Evolutionary conservation across 2,329 filamentous ascomycete genomes (phyloP), one percentile per base, ranked within the genome.

Genomic region (Zelopaecilomyces penicillatus): DNA sequence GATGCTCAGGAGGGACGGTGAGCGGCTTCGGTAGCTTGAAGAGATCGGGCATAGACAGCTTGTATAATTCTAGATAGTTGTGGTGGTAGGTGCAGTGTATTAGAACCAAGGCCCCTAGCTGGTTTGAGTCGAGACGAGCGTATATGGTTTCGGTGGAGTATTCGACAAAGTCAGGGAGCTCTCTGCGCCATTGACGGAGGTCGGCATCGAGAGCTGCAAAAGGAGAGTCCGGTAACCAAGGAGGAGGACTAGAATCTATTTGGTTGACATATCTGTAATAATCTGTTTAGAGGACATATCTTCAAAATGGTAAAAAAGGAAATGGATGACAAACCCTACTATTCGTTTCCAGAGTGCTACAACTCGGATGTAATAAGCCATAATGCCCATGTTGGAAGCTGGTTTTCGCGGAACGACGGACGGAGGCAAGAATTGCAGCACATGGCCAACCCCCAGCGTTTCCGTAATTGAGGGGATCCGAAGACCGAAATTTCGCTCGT

Each of bases 11-110:
- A 1, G 66, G 64, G 36, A 68, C 66, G 32, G 54, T 54, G n/a
- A 68, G 60, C 1, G 65, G 64, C 34, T 69, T 63, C 31, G 64
- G 59, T n/a, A 69, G 54, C 43, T 66, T 64, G 52, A 71, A 71
- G 4, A 71, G 55, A 36, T 66, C 62, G 0, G 69, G 68, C 65
- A 71, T 66, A 9, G 67, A 65, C 43, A 71, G 64, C 29, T 69
- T 66, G 52, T 71, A 72, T 2, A 72, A 58, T 48, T 71, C 68
- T 4, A 70, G 56, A 34, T 68, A 62, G 39, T 67, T 70, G 51
- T 71, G 67, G 37, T 71, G 65, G 40, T 70, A 71, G 28, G 69
- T 71, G 51, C 67, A 70, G 50, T 71, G 69, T 6, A 71, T 60
- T 4, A 71, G 51, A 9, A 68, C 64, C 36, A 72, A 56, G 7